phyloP scores from a whole-genome alignment of 345 rosid species.

The Eucalyptus tenuipes region DNA sequence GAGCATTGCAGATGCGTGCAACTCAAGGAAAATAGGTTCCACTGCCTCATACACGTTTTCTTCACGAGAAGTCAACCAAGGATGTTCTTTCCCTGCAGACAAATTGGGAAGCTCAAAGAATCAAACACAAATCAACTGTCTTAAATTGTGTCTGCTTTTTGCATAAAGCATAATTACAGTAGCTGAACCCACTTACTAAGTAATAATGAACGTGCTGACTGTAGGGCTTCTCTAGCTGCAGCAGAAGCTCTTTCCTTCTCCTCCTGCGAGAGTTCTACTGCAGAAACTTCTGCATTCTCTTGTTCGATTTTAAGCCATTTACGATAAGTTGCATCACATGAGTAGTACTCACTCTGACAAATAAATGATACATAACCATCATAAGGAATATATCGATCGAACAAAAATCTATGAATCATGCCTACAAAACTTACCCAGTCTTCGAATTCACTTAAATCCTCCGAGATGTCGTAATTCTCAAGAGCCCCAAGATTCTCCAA shows the following conservation, averaged over 20 bases:
- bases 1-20: slow-evolving; percentile 88
- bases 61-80: slow-evolving; percentile 60
- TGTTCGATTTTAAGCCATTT: slow-evolving; percentile 83
- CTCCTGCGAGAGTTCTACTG: slow-evolving; percentile 57
- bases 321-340: slow-evolving; percentile 94
- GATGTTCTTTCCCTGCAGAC: slow-evolving; percentile 46
- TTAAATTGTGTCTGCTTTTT: background rate
- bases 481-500: slow-evolving; percentile 49
- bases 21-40: slow-evolving; percentile 55
- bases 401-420: background rate
- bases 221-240: slow-evolving; percentile 63
- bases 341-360: slow-evolving; percentile 73
- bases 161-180: background rate
- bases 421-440: slow-evolving; percentile 59
- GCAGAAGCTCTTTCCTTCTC: slow-evolving; percentile 50
- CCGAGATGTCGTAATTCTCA: slow-evolving; percentile 49
- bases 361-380: background rate
- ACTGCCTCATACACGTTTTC: slow-evolving; percentile 38
- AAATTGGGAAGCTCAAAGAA: background rate
- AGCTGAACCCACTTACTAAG: slow-evolving; percentile 14
- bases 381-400: background rate
- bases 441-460: slow-evolving; percentile 78
- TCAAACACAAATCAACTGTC: background rate
- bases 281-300: slow-evolving; percentile 63
- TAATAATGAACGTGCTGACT: slow-evolving; percentile 51